Base-by-base conservation (phyloP, 176 grass and related monocot species). In the Oryza coarctata region DNA sequence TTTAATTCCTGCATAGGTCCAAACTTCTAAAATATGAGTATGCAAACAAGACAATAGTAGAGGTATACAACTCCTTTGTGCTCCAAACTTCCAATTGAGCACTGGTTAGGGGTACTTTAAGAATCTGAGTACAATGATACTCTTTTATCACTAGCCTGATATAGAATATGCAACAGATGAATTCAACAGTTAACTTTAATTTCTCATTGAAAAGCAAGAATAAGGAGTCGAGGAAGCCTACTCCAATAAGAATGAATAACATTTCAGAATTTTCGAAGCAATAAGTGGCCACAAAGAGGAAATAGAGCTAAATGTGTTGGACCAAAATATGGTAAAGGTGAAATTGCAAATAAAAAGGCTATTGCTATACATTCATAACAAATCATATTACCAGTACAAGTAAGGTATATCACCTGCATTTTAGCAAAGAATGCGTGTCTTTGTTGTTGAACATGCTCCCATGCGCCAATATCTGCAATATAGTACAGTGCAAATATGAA, bases 381-480 rank as follows among this genome's bases (percentile, higher is more conserved):
- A 89, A 64, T 67, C 20, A 36, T 71, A 15, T n/a, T 50, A 82
- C 32, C 58, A 41, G 62, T n/a, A 78, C 38, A 87, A 49, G 41
- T 22, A 76, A 22, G 4, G 71, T 70, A 82, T 60, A 9, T 31
- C 75, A 99, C 96, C 93, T 99, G 96, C 89, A 99, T 99, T 90
- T 93, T 87, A 70, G 85, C 80, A 74, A 99, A 99, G 89, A 95
- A 95, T 68, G 93, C 87, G 57, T 99, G 96, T 65, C 96, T 91
- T 89, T 99, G 96, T 31, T 94, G 80, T 88, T 90, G 82, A 88
- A 99, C 80, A 94, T 95, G 87, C 70, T 99, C 89, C 96, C 93
- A 99, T 10, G 93, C 91, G 22, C 96, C 96, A 85, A 99, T 80
- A 36, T 95, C 93, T 99, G 82, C 35, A 23, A 78, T 50, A 57